These are phyloP conservation scores for Cicer bijugum DNA, from an alignment of 306 rosid genomes.

Conservation along the genomic window DNA sequence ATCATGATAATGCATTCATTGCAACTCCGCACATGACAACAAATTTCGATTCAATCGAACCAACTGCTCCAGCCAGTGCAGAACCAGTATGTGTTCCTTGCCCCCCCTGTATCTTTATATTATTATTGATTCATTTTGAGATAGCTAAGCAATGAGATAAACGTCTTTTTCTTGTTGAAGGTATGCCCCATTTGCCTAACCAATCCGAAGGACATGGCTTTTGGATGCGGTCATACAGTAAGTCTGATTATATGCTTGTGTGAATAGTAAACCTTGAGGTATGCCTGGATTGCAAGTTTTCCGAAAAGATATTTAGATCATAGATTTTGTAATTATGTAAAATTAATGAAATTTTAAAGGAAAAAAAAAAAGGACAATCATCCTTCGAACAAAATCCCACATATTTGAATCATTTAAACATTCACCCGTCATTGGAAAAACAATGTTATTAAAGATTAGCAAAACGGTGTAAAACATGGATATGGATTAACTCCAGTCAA, in stretches of 20 bases:
- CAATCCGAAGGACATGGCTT: constrained; percentile 96
- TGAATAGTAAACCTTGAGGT: not conserved
- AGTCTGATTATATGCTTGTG: constrained; percentile 44
- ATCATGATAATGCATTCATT: constrained; percentile 64
- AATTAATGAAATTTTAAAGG: not conserved
- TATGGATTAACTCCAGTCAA: too few species aligned
- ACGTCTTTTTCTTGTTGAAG: constrained; percentile 51
- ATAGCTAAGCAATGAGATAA: constrained; percentile 35
- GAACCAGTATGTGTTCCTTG: constrained; percentile 62
- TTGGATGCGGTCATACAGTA: constrained; percentile 95
- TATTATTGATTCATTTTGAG: constrained; percentile 32
- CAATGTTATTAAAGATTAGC: constrained; percentile 13
- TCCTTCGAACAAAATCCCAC: not conserved
- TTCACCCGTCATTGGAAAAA: not conserved
- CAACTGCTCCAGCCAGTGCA: constrained; percentile 53
- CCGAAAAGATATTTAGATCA: not conserved
- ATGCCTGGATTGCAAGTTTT: not conserved
- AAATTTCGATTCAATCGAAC: constrained; percentile 49
- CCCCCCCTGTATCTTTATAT: constrained; percentile 14
- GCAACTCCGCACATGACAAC: constrained; percentile 43
- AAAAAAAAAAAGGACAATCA: constrained; percentile 3
- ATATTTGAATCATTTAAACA: constrained; percentile 1
- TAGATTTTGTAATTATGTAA: not conserved
- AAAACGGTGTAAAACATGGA: not conserved
- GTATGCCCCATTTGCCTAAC: constrained; percentile 89